Evolutionary conservation across 306 rosid genomes (phyloP), one percentile per base, ranked within the genome.

Genomic region (Quercus cerris): DNA sequence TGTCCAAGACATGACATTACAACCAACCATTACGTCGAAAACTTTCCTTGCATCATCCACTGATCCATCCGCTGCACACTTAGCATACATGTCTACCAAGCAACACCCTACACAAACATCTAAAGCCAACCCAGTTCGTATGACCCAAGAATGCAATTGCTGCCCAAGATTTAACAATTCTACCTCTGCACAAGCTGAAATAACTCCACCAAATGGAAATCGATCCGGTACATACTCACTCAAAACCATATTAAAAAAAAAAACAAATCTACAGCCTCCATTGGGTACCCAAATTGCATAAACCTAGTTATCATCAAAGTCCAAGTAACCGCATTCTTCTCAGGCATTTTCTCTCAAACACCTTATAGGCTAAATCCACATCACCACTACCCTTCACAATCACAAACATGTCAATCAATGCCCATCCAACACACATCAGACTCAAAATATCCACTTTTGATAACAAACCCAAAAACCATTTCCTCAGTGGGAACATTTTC

Each of bases 1-100:
- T 27, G 94, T 90, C 94, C 94, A 90, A 41, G 91, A 86, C 87
- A 90, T 71, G 75, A 88, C 91, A 82, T 84, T 88, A 76, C 74
- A 88, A 54, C 75, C 71, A 3, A 71, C 52, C 83, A 87, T 88
- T 6, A 78, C 73, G 80, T 88, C 44, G 69, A 87, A 90, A 2
- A 87, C 81, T 77, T 63, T 85, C 71, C 91, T 85, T 31, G 90
- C 71, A 61, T 77, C 73, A 31, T 75, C 82, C 27, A 87, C 31
- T 0, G 84, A 75, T 41, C 84, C 92, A 57, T 77, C 76, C 49
- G 63, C 78, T 1, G 73, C 44, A 78, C 87, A 90, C 82, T 90
- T 88, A 7, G 87, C 87, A 82, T 87, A 88, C 92, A 90, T 66
- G 68, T 90, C 86, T 22, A 90, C 86, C 80, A 90, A 80, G 81